Evolutionary conservation across 108 stramenopile genomes (phyloP).

Genomic region (Skeletonema costatum): DNA sequence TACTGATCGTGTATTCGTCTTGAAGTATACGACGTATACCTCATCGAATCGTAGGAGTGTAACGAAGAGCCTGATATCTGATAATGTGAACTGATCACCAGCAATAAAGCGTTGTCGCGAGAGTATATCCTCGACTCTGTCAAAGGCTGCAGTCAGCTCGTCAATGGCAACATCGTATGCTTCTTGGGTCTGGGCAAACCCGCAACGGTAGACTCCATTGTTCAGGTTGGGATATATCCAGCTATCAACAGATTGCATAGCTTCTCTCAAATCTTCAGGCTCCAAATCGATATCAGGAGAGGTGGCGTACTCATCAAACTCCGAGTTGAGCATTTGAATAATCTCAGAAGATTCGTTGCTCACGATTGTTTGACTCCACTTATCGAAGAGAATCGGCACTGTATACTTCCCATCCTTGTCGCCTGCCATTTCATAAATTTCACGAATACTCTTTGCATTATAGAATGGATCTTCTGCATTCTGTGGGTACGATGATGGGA

Average conservation of each 20-base stretch:
- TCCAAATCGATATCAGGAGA: slow-evolving; percentile 88
- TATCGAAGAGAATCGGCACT: slow-evolving; percentile 97
- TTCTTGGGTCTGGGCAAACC: slow-evolving; percentile 93
- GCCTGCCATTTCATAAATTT: slow-evolving; percentile 79
- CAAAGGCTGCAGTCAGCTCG: slow-evolving; percentile 88
- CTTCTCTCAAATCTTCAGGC: slow-evolving; percentile 76
- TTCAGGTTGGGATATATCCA: slow-evolving; percentile 94
- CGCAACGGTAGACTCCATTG: slow-evolving; percentile 97
- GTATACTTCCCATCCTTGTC: slow-evolving; percentile 91
- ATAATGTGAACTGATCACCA: slow-evolving; percentile 88
- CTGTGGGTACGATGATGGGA: slow-evolving; percentile 73
- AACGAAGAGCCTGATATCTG: slow-evolving; percentile 95
- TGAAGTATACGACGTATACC: slow-evolving; percentile 91
- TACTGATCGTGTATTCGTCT: slow-evolving; percentile 84
- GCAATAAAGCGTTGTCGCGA: slow-evolving; percentile 78
- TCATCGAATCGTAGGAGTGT: slow-evolving; percentile 96
- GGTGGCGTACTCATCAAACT: slow-evolving; percentile 82
- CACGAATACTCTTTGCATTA: slow-evolving; percentile 70
- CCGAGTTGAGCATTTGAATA: slow-evolving; percentile 94
- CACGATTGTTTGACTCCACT: slow-evolving; percentile 91
- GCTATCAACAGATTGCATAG: slow-evolving; percentile 82
- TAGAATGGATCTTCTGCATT: slow-evolving; percentile 73
- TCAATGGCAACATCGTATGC: slow-evolving; percentile 91
- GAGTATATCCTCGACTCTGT: slow-evolving; percentile 78
- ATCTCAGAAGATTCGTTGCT: slow-evolving; percentile 98